Evolutionary conservation across 106 monocot species (phyloP).

Genomic region (Dioscorea alata): DNA sequence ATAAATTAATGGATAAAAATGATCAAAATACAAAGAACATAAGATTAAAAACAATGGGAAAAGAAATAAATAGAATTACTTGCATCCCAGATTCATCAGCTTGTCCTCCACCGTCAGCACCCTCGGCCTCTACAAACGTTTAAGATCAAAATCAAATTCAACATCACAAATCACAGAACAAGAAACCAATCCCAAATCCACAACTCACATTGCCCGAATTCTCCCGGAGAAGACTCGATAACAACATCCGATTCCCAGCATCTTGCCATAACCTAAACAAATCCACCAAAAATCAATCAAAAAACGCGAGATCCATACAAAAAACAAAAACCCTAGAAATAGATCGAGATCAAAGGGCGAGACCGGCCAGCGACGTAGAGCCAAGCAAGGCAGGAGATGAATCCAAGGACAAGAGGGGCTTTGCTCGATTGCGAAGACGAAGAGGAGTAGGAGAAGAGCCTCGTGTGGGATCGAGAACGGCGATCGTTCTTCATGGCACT

Average conservation of each 20-base stretch:
- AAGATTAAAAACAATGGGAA: neutral
- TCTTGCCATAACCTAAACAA: slow-evolving; percentile 85
- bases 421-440: slow-evolving; percentile 26
- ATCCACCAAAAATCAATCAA: neutral
- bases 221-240: slow-evolving; percentile 61
- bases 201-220: slow-evolving; percentile 45
- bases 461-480: slow-evolving; percentile 29
- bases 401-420: slow-evolving; percentile 61
- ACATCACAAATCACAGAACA: neutral
- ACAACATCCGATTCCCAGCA: slow-evolving; percentile 66
- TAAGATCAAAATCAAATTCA: neutral
- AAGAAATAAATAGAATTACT: slow-evolving; percentile 34
- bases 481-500: slow-evolving; percentile 60
- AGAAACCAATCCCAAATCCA: neutral
- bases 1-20: no score
- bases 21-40: no score
- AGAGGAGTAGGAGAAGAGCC: slow-evolving; percentile 13
- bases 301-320: neutral
- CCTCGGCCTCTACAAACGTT: slow-evolving; percentile 49
- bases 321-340: neutral
- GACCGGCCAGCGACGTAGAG: slow-evolving; percentile 87
- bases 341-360: neutral
- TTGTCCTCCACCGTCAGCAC: slow-evolving; percentile 86
- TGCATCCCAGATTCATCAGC: slow-evolving; percentile 77
- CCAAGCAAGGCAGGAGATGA: slow-evolving; percentile 92